Conservation (phyloP, 768 basidiomycete species). For the Agaricus sinodeliciosus region DNA sequence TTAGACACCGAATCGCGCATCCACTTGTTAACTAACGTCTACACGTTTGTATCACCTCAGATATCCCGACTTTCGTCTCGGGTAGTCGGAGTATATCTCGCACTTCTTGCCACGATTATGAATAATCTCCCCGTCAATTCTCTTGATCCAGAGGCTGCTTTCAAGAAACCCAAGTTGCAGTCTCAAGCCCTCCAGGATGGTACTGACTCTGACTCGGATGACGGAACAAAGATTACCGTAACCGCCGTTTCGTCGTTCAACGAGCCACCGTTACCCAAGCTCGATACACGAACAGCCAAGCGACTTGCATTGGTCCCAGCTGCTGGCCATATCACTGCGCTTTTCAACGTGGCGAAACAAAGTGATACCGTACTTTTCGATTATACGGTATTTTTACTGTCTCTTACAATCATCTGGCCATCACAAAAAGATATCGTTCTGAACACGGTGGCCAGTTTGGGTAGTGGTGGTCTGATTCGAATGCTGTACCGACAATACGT, state of each 20-base stretch:
- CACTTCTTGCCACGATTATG: slow-evolving; percentile 44
- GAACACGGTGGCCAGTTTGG: slow-evolving; percentile 38
- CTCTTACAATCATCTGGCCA: slow-evolving; percentile 57
- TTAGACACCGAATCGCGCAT: slow-evolving; percentile 29
- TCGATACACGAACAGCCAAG: slow-evolving; percentile 56
- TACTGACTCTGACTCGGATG: slow-evolving; percentile 37
- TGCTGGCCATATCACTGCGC: slow-evolving; percentile 42
- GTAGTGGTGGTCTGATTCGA: slow-evolving; percentile 57
- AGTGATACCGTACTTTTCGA: slow-evolving; percentile 33
- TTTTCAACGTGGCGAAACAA: slow-evolving; percentile 40
- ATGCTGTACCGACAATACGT: slow-evolving; percentile 71
- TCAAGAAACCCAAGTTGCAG: background rate
- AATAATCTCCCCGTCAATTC: slow-evolving; percentile 45
- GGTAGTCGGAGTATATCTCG: slow-evolving; percentile 47
- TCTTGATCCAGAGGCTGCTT: slow-evolving; percentile 34
- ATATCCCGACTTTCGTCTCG: slow-evolving; percentile 42
- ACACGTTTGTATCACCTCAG: slow-evolving; percentile 56
- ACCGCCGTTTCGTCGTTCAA: slow-evolving; percentile 31
- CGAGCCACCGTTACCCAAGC: slow-evolving; percentile 25
- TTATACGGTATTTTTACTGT: slow-evolving; percentile 52
- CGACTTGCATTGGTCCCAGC: slow-evolving; percentile 56
- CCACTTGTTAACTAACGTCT: slow-evolving; percentile 69
- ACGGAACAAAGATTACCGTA: slow-evolving; percentile 22
- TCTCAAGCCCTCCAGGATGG: slow-evolving; percentile 13
- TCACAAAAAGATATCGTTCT: slow-evolving; percentile 51